A percentile compares a stretch with the other conserved stretches of the same genome.
phyloP scores from a whole-genome alignment of 108 stramenopile genomes.

The Schizochytrium sp. region DNA sequence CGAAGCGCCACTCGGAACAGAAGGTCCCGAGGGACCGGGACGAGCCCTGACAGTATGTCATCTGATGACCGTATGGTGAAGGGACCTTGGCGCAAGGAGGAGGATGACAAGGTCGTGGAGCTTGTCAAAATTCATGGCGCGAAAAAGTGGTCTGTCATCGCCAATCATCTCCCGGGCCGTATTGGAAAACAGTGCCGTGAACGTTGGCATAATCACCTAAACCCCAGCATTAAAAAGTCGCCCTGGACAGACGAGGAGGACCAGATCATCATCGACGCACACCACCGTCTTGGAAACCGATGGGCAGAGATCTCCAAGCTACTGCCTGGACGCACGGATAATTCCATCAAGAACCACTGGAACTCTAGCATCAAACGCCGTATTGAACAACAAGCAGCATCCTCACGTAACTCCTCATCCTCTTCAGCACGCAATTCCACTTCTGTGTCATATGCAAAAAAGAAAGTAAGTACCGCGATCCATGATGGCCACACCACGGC shows the following conservation, averaged over 20 bases:
- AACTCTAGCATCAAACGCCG: constrained; percentile 92
- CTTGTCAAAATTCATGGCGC: constrained; percentile 74
- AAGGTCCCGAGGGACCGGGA: too few species aligned
- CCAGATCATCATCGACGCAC: constrained; percentile 62
- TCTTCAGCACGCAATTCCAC: background rate
- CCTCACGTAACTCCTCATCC: background rate
- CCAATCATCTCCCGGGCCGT: constrained; percentile 73
- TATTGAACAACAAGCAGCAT: constrained; percentile 61
- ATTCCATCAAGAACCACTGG: constrained; percentile 98
- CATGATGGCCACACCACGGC: background rate
- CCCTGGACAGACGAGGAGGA: constrained; percentile 78
- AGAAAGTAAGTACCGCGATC: background rate
- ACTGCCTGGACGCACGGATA: constrained; percentile 88
- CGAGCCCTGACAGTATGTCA: background rate
- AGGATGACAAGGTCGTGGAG: constrained; percentile 72
- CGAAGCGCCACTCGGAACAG: too few species aligned
- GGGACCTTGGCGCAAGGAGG: constrained; percentile 81
- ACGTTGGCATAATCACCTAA: constrained; percentile 84
- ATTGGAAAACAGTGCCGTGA: constrained; percentile 81
- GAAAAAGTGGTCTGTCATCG: constrained; percentile 76
- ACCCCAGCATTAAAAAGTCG: constrained; percentile 83
- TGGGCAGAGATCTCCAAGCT: constrained; percentile 82
- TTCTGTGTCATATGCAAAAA: background rate
- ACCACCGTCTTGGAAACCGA: constrained; percentile 73
- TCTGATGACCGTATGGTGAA: constrained; percentile 67